These are phyloP conservation scores for Schizonepeta tenuifolia DNA, from an alignment of 257 asterid genomes.

Conservation along the genomic window DNA sequence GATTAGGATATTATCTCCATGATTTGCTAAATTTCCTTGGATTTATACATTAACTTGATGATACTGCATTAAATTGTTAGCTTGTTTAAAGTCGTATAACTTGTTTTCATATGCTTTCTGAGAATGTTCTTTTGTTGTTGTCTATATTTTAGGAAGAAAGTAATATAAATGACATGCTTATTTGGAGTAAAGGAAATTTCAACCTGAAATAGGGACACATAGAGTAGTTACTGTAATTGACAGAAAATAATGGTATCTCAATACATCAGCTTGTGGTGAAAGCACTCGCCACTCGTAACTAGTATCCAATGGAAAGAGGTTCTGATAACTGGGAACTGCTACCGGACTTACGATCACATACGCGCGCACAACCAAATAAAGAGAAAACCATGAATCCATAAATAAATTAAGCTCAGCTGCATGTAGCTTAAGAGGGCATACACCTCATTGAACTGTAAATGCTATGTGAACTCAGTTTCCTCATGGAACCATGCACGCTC, in stretches of 20 bases:
- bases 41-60: background rate
- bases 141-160: background rate
- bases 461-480: constrained; percentile 12
- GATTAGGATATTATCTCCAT: constrained; percentile 36
- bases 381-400: background rate
- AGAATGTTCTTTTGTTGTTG: background rate
- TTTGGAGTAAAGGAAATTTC: background rate
- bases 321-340: background rate
- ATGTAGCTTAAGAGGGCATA: constrained; percentile 22
- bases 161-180: background rate
- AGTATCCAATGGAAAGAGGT: background rate
- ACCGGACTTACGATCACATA: background rate
- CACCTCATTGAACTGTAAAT: constrained; percentile 23
- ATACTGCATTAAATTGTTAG: background rate
- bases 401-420: constrained; percentile 5
- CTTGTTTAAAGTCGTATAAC: background rate
- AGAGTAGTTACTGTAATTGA: background rate
- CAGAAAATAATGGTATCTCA: background rate
- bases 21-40: background rate
- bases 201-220: background rate
- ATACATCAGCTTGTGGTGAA: constrained; percentile 13
- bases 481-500: constrained; percentile 19
- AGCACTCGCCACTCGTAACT: constrained; percentile 3
- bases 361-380: background rate
- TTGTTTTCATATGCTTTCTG: background rate